A percentile compares a stretch with the other conserved stretches of the same genome.
Conservation (phyloP, 2,329 filamentous ascomycete species). For the Aspergillus sp. region DNA sequence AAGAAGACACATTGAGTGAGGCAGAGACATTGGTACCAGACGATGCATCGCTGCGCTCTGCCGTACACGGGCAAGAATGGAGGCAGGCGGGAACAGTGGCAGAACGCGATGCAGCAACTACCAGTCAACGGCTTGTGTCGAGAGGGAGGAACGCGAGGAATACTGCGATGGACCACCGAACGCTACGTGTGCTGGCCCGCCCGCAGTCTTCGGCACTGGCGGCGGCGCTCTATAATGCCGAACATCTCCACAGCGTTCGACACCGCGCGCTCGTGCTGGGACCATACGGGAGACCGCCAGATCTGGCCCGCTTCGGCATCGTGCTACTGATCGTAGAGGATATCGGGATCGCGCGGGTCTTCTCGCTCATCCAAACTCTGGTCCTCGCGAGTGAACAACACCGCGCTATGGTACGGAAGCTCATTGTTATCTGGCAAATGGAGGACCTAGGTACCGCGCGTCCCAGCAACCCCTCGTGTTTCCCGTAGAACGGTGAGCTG, state of each 20-base stretch:
- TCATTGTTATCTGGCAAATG: background rate
- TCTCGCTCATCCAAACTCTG: background rate
- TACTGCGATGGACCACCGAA: too few species aligned
- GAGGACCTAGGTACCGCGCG: background rate
- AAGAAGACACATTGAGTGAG: too few species aligned
- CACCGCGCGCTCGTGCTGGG: constrained; percentile 1
- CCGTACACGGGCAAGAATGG: too few species aligned
- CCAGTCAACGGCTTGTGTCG: too few species aligned
- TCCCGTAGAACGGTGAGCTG: background rate
- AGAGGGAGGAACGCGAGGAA: too few species aligned
- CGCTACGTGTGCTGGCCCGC: background rate
- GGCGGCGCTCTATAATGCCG: background rate
- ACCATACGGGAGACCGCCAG: background rate
- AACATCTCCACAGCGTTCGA: background rate
- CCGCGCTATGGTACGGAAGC: background rate
- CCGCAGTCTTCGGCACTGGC: background rate
- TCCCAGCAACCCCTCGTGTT: background rate
- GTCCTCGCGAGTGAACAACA: background rate
- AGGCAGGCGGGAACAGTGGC: too few species aligned
- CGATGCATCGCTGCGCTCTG: too few species aligned
- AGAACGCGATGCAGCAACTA: too few species aligned
- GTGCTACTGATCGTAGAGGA: constrained; percentile 5
- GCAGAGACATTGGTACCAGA: too few species aligned
- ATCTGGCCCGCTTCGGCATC: constrained; percentile 3
- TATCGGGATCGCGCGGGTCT: background rate